A percentile compares a stretch with the other conserved stretches of the same genome.
phyloP scores from a whole-genome alignment of 2,329 filamentous ascomycete species.

The Zelopaecilomyces penicillatus region DNA sequence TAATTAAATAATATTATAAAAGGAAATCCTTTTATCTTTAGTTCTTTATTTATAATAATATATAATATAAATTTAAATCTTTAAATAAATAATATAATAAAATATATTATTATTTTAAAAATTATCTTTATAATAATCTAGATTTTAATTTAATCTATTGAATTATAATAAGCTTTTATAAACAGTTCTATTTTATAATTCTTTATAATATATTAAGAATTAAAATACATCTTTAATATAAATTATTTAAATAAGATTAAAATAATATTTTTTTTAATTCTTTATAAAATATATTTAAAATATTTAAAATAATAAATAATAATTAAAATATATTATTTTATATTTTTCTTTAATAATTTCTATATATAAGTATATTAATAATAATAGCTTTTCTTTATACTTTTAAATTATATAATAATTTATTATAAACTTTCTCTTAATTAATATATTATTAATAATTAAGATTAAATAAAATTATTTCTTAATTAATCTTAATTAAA shows the following conservation, averaged over 20 bases:
- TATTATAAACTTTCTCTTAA: neutral
- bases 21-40: neutral
- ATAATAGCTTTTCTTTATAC: neutral
- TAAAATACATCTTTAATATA: neutral
- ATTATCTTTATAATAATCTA: neutral
- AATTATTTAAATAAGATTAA: neutral
- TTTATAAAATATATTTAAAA: neutral
- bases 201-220: neutral
- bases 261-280: neutral
- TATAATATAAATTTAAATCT: neutral
- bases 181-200: neutral
- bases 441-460: neutral
- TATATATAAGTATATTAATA: neutral
- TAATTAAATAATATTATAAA: neutral
- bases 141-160: neutral
- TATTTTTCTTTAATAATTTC: neutral
- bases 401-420: neutral
- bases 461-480: neutral
- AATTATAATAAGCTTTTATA: neutral
- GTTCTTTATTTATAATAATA: neutral
- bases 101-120: neutral
- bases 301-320: neutral
- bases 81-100: neutral
- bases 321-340: neutral
- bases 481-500: neutral